Conservation (phyloP, 2,329 filamentous ascomycete species). For the Exserohilum rostratum region DNA sequence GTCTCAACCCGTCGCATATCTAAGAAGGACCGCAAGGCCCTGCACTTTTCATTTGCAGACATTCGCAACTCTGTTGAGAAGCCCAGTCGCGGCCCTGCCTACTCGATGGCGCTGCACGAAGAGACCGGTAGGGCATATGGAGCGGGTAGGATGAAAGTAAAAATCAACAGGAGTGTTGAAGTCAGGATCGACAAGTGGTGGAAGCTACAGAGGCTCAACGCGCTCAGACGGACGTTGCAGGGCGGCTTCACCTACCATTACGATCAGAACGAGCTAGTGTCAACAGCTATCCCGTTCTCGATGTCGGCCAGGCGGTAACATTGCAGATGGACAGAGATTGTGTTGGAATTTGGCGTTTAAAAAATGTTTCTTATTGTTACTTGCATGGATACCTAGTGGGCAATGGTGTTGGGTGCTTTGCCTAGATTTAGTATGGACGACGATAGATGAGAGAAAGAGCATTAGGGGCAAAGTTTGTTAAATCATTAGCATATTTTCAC, state of each 20-base stretch:
- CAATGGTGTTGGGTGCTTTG: conserved; percentile 7
- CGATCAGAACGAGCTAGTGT: conserved; percentile 46
- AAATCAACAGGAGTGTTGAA: conserved; percentile 63
- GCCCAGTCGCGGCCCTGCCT: conserved; percentile 69
- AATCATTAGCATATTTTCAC: background rate
- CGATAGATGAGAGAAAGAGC: background rate
- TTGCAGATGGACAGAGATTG: background rate
- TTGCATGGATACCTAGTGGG: conserved; percentile 12
- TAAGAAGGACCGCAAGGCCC: conserved; percentile 69
- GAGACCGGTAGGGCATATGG: conserved; percentile 66
- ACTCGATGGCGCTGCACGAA: conserved; percentile 67
- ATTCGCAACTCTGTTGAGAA: conserved; percentile 71
- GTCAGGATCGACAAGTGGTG: conserved; percentile 75
- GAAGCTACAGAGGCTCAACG: conserved; percentile 70
- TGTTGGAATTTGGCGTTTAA: background rate
- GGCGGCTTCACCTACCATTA: conserved; percentile 47
- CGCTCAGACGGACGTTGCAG: conserved; percentile 65
- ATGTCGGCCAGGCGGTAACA: conserved; percentile 25
- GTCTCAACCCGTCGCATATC: conserved; percentile 66
- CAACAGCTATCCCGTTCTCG: conserved; percentile 41
- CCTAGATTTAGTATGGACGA: background rate
- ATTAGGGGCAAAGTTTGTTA: background rate
- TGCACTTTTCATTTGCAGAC: conserved; percentile 71
- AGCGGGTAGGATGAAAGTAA: conserved; percentile 62
- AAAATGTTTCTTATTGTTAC: background rate